phyloP scores from a whole-genome alignment of 108 stramenopile species.

The Nitzschia sp. region DNA sequence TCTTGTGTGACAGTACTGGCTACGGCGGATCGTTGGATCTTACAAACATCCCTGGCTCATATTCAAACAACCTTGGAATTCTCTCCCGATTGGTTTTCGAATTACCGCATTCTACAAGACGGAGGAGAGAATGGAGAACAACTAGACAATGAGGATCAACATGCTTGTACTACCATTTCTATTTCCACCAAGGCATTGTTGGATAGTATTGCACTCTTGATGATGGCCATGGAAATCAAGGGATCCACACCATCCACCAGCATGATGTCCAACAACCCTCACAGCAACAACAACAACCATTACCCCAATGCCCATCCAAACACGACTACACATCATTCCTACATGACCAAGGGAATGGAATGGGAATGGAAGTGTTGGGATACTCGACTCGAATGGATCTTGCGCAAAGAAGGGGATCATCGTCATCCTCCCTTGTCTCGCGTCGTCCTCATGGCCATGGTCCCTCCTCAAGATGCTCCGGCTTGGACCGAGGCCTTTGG shows the following conservation, averaged over 20 bases:
- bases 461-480: constrained; percentile 25
- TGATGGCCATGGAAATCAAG: constrained; percentile 3
- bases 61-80: constrained; percentile 34
- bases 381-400: too few species aligned
- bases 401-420: background rate
- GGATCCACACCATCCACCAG: background rate
- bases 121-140: background rate
- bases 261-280: constrained; percentile 17
- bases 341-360: too few species aligned
- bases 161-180: constrained; percentile 5
- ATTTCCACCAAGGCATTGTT: constrained; percentile 16
- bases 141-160: background rate
- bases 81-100: constrained; percentile 9
- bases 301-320: background rate
- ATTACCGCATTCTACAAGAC: background rate
- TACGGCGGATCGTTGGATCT: too few species aligned
- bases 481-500: constrained; percentile 26
- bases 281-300: constrained; percentile 4
- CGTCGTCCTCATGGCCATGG: constrained; percentile 24
- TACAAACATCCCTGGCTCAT: constrained; percentile 19
- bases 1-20: too few species aligned
- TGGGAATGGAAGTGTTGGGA: constrained; percentile 2
- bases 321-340: background rate
- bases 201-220: constrained; percentile 27
- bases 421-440: background rate